Conservation (phyloP, 768 basidiomycete species). For the Daedaleopsis nitida region DNA sequence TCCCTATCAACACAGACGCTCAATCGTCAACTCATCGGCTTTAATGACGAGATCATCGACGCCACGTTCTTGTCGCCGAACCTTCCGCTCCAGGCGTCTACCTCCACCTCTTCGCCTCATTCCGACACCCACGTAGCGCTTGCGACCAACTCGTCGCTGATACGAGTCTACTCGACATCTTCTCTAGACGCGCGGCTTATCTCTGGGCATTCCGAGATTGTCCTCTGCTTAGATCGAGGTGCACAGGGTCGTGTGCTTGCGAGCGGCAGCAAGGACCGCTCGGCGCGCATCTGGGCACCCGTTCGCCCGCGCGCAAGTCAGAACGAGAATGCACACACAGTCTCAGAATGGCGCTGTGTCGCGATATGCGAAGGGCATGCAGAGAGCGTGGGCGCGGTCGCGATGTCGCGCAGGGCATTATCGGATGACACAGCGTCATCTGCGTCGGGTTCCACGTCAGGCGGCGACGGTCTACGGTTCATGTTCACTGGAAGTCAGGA, state of each 20-base stretch:
- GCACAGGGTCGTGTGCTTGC: constrained; percentile 72
- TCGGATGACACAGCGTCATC: constrained; percentile 27
- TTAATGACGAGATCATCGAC: constrained; percentile 98
- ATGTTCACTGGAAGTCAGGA: constrained; percentile 97
- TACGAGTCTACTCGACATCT: constrained; percentile 81
- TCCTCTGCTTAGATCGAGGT: constrained; percentile 79
- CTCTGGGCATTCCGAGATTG: constrained; percentile 89
- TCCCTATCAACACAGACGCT: constrained; percentile 68
- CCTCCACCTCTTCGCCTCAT: constrained; percentile 21
- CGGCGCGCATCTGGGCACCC: constrained; percentile 81
- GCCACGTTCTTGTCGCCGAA: constrained; percentile 67
- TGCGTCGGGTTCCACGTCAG: constrained; percentile 17
- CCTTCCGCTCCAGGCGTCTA: constrained; percentile 27
- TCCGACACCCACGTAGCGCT: constrained; percentile 81
- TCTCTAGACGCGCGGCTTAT: constrained; percentile 84
- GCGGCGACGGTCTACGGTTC: constrained; percentile 48
- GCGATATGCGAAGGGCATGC: constrained; percentile 92
- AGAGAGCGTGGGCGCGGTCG: constrained; percentile 89
- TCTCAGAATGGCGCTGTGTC: constrained; percentile 67
- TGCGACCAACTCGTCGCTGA: constrained; percentile 96
- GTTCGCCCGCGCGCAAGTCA: neutral
- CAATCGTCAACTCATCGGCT: constrained; percentile 87
- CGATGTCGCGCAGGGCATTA: constrained; percentile 62
- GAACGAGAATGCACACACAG: neutral
- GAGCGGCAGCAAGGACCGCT: constrained; percentile 90